Base-by-base conservation (phyloP, 257 asterid genomes). In the Capsicum pubescens region DNA sequence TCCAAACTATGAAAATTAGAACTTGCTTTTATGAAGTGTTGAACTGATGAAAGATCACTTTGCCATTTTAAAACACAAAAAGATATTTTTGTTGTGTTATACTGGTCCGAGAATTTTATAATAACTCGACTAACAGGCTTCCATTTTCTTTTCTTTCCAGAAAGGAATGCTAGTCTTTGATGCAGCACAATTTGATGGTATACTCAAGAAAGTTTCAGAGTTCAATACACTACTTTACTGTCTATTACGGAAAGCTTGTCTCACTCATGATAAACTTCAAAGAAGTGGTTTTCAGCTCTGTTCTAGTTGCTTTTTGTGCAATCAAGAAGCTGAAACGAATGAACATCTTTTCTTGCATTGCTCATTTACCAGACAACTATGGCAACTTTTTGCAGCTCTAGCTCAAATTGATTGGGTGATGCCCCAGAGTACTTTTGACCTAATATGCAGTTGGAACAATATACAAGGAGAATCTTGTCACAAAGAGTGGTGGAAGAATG, bases 81-180 rank as follows among this genome's bases (percentile, higher is more conserved):
- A 26, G 81, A 52, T 52, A 14, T 76, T 52, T 76, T 52, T 12
- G 81, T 52, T 26, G 52, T 76, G n/a, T 50, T 7, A 16, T 26
- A 26, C 63, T 76, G 19, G 13, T 52, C 7, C 46, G 21, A 76
- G 19, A 57, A 76, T 76, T 76, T 26, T 21, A 7, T 26, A 64
- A 44, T 64, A 64, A 16, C 32, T 64, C 44, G 36, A 6, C 46
- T 66, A 6, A 66, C 72, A 66, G 17, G n/a, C 66, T 66, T 86
- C 89, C 85, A 67, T 52, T 81, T 83, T 26, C 26, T 52, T 81
- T 83, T 26, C 26, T 52, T 59, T 86, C 87, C 91, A 96, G 98
- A 96, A 91, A 93, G 99, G 98, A 83, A 93, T 96, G 98, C 98
- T 96, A 67, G 92, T 89, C 81, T 94, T 93, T 82, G 99, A 96